These are phyloP conservation scores for Penicillium hordei DNA, from an alignment of 2,329 filamentous ascomycete species.

Conservation along the genomic window DNA sequence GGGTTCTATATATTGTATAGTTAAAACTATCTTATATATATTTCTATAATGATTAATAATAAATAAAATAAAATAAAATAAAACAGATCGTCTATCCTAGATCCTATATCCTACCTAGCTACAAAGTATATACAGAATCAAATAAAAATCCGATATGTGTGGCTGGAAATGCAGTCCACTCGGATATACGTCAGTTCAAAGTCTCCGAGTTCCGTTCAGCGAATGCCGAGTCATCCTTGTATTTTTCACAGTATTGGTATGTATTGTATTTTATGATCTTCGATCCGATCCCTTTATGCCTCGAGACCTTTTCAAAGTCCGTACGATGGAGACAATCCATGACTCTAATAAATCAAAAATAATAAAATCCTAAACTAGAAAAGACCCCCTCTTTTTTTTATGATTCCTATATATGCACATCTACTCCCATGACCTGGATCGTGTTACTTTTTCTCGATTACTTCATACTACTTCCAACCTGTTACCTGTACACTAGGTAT, in stretches of 20 bases:
- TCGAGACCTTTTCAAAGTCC: too few species aligned
- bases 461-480: neutral
- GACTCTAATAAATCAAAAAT: constrained; percentile 5
- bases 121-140: too few species aligned
- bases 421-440: neutral
- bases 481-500: neutral
- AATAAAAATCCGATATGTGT: neutral
- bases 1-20: neutral
- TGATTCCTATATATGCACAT: constrained; percentile 4
- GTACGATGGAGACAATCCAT: neutral
- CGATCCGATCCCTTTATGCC: constrained; percentile 1
- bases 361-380: constrained; percentile 3
- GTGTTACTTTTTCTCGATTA: neutral
- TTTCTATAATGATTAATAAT: too few species aligned
- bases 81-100: too few species aligned
- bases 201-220: constrained; percentile 23
- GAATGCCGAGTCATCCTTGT: constrained; percentile 21
- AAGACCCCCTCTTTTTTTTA: neutral
- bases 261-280: neutral
- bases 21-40: too few species aligned
- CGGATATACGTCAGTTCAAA: constrained; percentile 22
- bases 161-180: constrained; percentile 19
- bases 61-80: too few species aligned
- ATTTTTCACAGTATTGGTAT: neutral
- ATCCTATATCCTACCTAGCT: too few species aligned